These are phyloP conservation scores for Talaromyces sp. DNA, from an alignment of 2,329 filamentous ascomycete species.

Conservation along the genomic window DNA sequence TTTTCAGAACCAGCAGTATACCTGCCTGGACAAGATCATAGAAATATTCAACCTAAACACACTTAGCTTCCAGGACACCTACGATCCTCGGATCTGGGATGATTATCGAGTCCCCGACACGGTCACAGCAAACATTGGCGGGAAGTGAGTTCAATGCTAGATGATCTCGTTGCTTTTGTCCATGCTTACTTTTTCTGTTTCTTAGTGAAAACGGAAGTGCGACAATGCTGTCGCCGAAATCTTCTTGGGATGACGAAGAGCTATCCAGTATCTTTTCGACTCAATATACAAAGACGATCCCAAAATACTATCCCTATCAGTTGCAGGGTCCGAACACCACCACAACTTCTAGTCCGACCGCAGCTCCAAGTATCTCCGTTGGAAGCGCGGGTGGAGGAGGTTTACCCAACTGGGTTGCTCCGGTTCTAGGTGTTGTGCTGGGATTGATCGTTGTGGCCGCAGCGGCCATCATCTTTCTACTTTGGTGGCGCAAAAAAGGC, in stretches of 20 bases:
- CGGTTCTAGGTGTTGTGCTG: constrained; percentile 11
- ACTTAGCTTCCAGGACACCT: constrained; percentile 27
- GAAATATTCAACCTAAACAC: constrained; percentile 43
- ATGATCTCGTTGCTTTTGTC: neutral
- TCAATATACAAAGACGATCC: constrained; percentile 53
- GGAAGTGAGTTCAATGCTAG: constrained; percentile 23
- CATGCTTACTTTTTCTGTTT: neutral
- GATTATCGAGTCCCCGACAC: constrained; percentile 28
- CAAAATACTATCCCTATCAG: constrained; percentile 58
- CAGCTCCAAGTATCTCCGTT: neutral
- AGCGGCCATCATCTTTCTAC: constrained; percentile 7
- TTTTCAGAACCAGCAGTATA: constrained; percentile 5
- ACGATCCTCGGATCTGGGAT: constrained; percentile 27
- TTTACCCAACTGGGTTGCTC: constrained; percentile 11
- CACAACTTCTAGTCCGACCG: constrained; percentile 3
- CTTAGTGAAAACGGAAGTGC: constrained; percentile 29
- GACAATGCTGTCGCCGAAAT: constrained; percentile 20
- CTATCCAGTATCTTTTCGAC: constrained; percentile 53
- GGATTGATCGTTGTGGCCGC: constrained; percentile 10
- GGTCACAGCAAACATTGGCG: constrained; percentile 31
- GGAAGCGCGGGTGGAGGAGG: constrained; percentile 4
- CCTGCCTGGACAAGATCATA: constrained; percentile 53
- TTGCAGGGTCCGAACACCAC: constrained; percentile 4
- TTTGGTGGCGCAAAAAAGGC: constrained; percentile 8
- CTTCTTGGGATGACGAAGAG: constrained; percentile 48